phyloP scores from a whole-genome alignment of 805 yeast species.

The Candida maris region DNA sequence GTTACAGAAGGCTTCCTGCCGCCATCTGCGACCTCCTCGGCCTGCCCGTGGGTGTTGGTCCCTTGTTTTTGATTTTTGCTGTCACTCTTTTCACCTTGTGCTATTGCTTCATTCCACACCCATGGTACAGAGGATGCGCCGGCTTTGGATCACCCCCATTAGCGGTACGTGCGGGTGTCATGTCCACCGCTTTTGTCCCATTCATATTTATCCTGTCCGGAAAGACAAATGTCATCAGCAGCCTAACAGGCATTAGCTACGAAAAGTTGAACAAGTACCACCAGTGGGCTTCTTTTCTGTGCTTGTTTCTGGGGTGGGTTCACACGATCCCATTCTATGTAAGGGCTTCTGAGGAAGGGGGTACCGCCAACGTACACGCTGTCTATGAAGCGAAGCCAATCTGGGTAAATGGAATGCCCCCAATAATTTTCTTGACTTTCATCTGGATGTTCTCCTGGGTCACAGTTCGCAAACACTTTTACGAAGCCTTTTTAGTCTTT shows the following conservation, averaged over 20 bases:
- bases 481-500: slow-evolving; percentile 47
- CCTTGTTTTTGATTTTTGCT: slow-evolving; percentile 30
- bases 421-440: slow-evolving; percentile 41
- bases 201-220: slow-evolving; percentile 49
- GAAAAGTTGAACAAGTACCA: slow-evolving; percentile 53
- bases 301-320: slow-evolving; percentile 41
- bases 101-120: slow-evolving; percentile 41
- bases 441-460: slow-evolving; percentile 43
- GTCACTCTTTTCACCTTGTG: slow-evolving; percentile 34
- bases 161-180: slow-evolving; percentile 50
- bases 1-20: slow-evolving; percentile 33
- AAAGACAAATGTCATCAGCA: slow-evolving; percentile 46
- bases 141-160: slow-evolving; percentile 61
- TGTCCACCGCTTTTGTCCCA: slow-evolving; percentile 49
- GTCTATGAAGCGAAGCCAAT: slow-evolving; percentile 21
- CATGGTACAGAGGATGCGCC: slow-evolving; percentile 47
- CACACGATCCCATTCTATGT: slow-evolving; percentile 49
- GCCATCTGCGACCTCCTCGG: slow-evolving; percentile 34
- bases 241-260: slow-evolving; percentile 50
- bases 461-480: slow-evolving; percentile 35
- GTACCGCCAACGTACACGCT: slow-evolving; percentile 27
- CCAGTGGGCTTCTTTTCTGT: slow-evolving; percentile 43
- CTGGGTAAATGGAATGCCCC: slow-evolving; percentile 44
- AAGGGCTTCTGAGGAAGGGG: slow-evolving; percentile 48
- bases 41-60: slow-evolving; percentile 35